Evolutionary conservation across 2,329 filamentous ascomycete species (phyloP).

Genomic region (Tolypocladium paradoxum): DNA sequence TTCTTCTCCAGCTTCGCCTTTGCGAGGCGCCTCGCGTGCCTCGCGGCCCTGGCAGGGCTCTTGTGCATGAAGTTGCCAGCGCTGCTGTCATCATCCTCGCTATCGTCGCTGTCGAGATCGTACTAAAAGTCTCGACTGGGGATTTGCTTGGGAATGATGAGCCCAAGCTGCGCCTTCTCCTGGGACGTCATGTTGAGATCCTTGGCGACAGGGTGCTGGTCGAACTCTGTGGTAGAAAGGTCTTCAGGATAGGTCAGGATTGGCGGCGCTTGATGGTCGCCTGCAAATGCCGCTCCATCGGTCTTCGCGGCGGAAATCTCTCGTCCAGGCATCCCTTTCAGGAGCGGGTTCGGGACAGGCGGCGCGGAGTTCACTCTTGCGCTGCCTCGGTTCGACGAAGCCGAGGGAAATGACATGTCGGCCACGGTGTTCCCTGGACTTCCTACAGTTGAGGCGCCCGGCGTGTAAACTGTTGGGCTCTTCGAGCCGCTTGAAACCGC

Average conservation of each 20-base stretch:
- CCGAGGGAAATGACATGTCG: constrained; percentile 1
- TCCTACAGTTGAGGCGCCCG: background rate
- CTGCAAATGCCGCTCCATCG: constrained; percentile 23
- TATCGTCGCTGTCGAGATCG: constrained; percentile 22
- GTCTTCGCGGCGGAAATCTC: constrained; percentile 27
- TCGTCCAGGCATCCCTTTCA: constrained; percentile 26
- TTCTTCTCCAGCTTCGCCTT: constrained; percentile 1
- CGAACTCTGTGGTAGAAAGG: constrained; percentile 21
- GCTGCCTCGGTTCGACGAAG: constrained; percentile 2
- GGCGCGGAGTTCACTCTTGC: constrained; percentile 2
- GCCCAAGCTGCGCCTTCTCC: constrained; percentile 20
- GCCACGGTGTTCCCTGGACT: constrained; percentile 1
- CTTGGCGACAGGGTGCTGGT: constrained; percentile 24
- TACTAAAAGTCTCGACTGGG: constrained; percentile 26
- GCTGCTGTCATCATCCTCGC: constrained; percentile 7
- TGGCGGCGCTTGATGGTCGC: constrained; percentile 17
- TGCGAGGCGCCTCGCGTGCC: constrained; percentile 1
- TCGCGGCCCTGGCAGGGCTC: constrained; percentile 1
- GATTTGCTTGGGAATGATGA: constrained; percentile 22
- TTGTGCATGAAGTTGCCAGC: background rate
- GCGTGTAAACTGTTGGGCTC: background rate
- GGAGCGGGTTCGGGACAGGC: constrained; percentile 29
- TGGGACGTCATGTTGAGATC: constrained; percentile 15
- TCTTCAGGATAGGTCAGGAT: constrained; percentile 23
- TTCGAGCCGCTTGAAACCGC: constrained; percentile 4